phyloP scores from a whole-genome alignment of 2,329 filamentous ascomycete species.

The Diaporthe destruens region DNA sequence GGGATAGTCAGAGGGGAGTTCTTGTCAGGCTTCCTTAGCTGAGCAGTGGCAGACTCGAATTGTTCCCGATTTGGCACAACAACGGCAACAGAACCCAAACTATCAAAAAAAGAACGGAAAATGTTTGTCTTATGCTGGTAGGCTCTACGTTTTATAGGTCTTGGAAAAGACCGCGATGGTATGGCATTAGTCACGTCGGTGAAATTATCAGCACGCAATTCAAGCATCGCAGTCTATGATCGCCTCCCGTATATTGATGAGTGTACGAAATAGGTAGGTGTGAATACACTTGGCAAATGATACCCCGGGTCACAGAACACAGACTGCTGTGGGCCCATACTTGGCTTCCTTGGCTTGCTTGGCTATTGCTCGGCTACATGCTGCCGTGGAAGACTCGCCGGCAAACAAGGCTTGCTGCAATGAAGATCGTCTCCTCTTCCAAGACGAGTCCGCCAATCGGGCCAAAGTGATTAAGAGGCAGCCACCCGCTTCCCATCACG shows the following conservation, averaged over 20 bases:
- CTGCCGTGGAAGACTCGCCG: conserved; percentile 1
- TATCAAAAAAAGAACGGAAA: too few species aligned
- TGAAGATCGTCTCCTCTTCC: conserved; percentile 7
- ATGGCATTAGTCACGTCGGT: conserved; percentile 13
- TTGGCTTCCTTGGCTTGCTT: conserved; percentile 21
- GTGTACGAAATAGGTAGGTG: conserved; percentile 35
- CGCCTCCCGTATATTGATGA: conserved; percentile 6
- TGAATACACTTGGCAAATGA: conserved; percentile 20
- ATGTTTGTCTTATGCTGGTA: too few species aligned
- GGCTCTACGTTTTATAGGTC: conserved; percentile 15
- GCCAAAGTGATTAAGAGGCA: neutral
- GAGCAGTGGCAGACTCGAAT: conserved; percentile 4
- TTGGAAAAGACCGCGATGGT: neutral
- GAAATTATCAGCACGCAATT: conserved; percentile 21
- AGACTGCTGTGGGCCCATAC: neutral
- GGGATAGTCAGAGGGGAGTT: neutral
- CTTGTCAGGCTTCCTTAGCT: conserved; percentile 20
- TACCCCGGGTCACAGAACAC: conserved; percentile 1
- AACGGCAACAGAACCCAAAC: neutral
- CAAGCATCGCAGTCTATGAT: conserved; percentile 23
- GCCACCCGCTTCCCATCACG: conserved; percentile 9
- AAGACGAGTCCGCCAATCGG: neutral
- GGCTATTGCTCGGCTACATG: conserved; percentile 33
- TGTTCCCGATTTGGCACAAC: conserved; percentile 29
- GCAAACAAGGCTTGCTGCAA: conserved; percentile 16